phyloP scores from a whole-genome alignment of 805 yeast species.

The Debaryomyces tyrocola region DNA sequence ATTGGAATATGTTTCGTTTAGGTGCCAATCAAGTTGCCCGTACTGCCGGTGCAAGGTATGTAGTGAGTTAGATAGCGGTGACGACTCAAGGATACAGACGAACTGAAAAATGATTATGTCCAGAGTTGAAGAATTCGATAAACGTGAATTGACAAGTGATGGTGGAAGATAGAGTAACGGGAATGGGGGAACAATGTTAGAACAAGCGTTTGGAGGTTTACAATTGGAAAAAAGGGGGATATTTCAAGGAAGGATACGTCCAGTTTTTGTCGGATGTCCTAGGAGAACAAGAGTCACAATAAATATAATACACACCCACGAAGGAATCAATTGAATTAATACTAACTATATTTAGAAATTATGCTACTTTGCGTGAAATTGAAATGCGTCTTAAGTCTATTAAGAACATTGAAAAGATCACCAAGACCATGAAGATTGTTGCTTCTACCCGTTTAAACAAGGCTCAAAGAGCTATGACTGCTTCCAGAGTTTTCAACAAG shows the following conservation, averaged over 20 bases:
- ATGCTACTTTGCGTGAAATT: constrained; percentile 98
- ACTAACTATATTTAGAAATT: constrained; percentile 60
- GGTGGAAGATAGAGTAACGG: too few relatives aligned
- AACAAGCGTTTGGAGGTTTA: too few relatives aligned
- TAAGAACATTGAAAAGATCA: constrained; percentile 98
- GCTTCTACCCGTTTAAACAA: constrained; percentile 95
- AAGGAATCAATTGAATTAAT: constrained; percentile 3
- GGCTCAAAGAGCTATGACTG: constrained; percentile 92
- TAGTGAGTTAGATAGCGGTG: constrained; percentile 9
- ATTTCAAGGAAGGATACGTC: neutral
- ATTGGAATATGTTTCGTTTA: constrained; percentile 50
- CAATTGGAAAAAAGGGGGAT: neutral
- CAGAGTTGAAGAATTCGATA: neutral
- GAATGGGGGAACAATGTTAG: too few relatives aligned
- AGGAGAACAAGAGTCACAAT: too few relatives aligned
- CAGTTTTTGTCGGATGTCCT: too few relatives aligned
- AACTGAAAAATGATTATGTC: neutral
- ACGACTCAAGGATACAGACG: neutral
- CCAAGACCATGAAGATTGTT: constrained; percentile 99
- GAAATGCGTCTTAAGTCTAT: constrained; percentile 97
- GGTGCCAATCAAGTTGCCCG: constrained; percentile 55
- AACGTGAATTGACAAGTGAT: neutral
- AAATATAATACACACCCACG: neutral
- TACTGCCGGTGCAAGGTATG: constrained; percentile 52
- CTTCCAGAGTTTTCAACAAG: constrained; percentile 80